phyloP scores from a whole-genome alignment of 495 filamentous ascomycete species.

The Penicillium mononematosum region DNA sequence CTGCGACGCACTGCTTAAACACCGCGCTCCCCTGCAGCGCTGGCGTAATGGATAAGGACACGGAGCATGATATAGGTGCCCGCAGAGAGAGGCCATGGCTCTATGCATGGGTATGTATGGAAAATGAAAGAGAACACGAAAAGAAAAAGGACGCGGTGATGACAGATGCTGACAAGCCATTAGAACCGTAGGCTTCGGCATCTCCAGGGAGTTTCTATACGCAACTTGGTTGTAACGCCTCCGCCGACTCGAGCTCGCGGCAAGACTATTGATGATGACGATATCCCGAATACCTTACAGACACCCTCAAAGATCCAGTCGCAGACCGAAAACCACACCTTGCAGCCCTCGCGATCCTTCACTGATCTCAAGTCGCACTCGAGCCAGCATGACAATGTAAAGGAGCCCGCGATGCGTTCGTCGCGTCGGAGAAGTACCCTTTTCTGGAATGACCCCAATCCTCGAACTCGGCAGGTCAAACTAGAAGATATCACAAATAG shows the following conservation, averaged over 20 bases:
- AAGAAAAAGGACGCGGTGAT: neutral
- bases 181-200: slow-evolving; percentile 89
- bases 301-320: slow-evolving; percentile 68
- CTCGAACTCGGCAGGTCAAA: slow-evolving; percentile 67
- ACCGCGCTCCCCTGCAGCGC: neutral
- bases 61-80: slow-evolving; percentile 23
- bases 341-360: slow-evolving; percentile 74
- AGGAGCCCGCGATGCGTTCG: slow-evolving; percentile 30
- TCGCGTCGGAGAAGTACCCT: slow-evolving; percentile 65
- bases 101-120: slow-evolving; percentile 25
- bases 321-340: slow-evolving; percentile 50
- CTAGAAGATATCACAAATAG: slow-evolving; percentile 69
- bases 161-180: slow-evolving; percentile 12
- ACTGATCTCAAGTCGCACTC: slow-evolving; percentile 56
- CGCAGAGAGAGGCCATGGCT: slow-evolving; percentile 29
- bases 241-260: slow-evolving; percentile 54
- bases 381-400: slow-evolving; percentile 25
- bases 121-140: neutral
- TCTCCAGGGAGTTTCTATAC: slow-evolving; percentile 80
- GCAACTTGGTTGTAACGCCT: slow-evolving; percentile 70
- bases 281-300: slow-evolving; percentile 64
- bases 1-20: slow-evolving; percentile 6
- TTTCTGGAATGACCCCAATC: slow-evolving; percentile 65
- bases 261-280: slow-evolving; percentile 82
- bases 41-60: slow-evolving; percentile 16